A percentile compares a stretch with the other conserved stretches of the same genome.
These are phyloP conservation scores for Aspergillus avenaceus DNA, from an alignment of 495 filamentous ascomycete species.

Conservation along the genomic window DNA sequence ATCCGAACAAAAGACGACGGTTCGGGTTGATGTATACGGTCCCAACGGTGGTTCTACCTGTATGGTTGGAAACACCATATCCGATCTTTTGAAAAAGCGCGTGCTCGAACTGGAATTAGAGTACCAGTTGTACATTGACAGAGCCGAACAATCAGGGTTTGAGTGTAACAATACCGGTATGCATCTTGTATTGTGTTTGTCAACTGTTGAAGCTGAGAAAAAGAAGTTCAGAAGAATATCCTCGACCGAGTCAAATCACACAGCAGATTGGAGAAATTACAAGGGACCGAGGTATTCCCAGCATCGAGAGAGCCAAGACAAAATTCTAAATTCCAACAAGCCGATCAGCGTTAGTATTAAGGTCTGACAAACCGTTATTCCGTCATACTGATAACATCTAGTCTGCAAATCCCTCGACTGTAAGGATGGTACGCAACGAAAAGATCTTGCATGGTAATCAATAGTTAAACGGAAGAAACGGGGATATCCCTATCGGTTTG, in stretches of 20 bases:
- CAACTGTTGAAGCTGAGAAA: too few relatives aligned
- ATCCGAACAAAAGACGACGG: constrained; percentile 12
- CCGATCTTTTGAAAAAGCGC: neutral
- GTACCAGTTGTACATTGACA: neutral
- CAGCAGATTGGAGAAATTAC: constrained; percentile 22
- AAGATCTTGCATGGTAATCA: constrained; percentile 10
- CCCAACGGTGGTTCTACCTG: neutral
- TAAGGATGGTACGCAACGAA: neutral
- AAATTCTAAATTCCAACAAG: constrained; percentile 28
- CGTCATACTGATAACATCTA: neutral
- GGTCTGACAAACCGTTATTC: neutral
- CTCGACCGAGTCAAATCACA: constrained; percentile 25
- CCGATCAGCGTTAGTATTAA: constrained; percentile 30
- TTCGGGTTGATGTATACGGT: constrained; percentile 22
- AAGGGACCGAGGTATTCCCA: constrained; percentile 23
- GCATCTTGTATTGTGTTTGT: neutral
- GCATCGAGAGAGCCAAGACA: constrained; percentile 27
- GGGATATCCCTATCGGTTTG: too few relatives aligned
- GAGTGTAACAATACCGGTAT: neutral
- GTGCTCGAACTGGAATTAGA: constrained; percentile 7
- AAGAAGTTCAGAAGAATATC: constrained; percentile 10
- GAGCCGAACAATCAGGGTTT: neutral
- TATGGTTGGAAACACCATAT: neutral
- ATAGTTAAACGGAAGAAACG: neutral
- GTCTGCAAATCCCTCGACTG: constrained; percentile 38